Evolutionary conservation across 192 early-diverging fungal species (phyloP), one percentile per base, ranked within the genome.

Genomic region (Coemansia sp.): DNA sequence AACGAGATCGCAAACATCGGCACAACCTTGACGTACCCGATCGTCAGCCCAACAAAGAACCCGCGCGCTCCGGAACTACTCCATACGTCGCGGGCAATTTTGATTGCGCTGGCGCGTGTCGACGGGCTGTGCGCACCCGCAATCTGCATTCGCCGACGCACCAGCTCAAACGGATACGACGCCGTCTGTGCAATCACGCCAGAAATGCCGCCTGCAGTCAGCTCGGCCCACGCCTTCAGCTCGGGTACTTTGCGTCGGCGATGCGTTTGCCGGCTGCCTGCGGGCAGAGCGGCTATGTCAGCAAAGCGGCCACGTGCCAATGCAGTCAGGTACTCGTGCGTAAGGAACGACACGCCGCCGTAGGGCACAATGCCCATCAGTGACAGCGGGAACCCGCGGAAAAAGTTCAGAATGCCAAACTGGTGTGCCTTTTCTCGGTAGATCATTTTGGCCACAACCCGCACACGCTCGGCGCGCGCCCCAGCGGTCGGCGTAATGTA

Each of bases 41-140:
- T 98, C 25, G 87, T 92, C 44, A 98, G 79, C n/a, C 96, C 96
- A 11, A 98, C 93, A 85, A 88, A 98, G 73, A 97, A 96, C 6
- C 96, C 96, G 25, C 85, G 82, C 43, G 84, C 71, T 22, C 95
- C 95, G 21, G 81, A 81, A 31, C 69, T 66, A 30, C 51, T 44
- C 69, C 85, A 91, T 51, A 98, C 89, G 5, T 74, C 71, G 38
- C 64, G 71, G 3, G 81, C 80, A 14, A 89, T 89, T 29, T 86
- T 78, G 54, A 55, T 56, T 14, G 88, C 79, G n/a, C 81, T 78
- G 16, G 82, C 73, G 38, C 80, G 81, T 12, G 35, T 54, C 9
- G 81, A 58, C 22, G 87, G 82, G 52, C 83, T 65, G 46, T 83
- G 62, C 3, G 72, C 72, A 2, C 91, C 91, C 12, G 86, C 85